These are phyloP conservation scores for Lichtheimia hyalospora DNA, from an alignment of 371 early-diverging fungal genomes.

Conservation along the genomic window DNA sequence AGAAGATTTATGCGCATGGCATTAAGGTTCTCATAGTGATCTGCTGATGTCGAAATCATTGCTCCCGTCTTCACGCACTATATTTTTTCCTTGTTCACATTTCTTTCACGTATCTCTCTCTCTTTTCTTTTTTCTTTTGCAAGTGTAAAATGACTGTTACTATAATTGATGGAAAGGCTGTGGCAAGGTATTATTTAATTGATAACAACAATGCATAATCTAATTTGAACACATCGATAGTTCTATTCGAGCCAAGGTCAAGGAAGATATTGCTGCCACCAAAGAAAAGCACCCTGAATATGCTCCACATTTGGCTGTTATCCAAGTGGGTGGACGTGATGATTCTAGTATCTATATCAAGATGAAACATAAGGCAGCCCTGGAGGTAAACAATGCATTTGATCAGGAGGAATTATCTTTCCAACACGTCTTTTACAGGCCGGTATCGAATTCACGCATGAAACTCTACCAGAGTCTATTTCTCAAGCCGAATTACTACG, in stretches of 20 bases:
- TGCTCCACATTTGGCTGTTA: slow-evolving; percentile 79
- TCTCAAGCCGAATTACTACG: slow-evolving; percentile 49
- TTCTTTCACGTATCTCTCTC: too few species aligned
- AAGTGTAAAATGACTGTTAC: background rate
- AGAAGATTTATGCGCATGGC: too few species aligned
- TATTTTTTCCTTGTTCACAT: too few species aligned
- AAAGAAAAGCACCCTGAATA: slow-evolving; percentile 58
- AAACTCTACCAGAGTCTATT: slow-evolving; percentile 44
- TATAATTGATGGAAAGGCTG: slow-evolving; percentile 65
- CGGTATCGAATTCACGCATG: slow-evolving; percentile 59
- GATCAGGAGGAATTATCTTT: background rate
- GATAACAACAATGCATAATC: background rate
- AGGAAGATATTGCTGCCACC: slow-evolving; percentile 60
- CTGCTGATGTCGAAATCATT: too few species aligned
- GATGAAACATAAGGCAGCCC: slow-evolving; percentile 86
- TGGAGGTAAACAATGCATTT: slow-evolving; percentile 58
- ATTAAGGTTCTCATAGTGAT: too few species aligned
- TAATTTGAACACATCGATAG: background rate
- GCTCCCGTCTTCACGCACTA: too few species aligned
- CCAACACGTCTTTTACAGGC: slow-evolving; percentile 28
- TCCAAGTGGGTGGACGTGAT: slow-evolving; percentile 87
- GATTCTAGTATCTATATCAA: slow-evolving; percentile 89
- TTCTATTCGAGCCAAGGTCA: slow-evolving; percentile 55
- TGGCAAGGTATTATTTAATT: slow-evolving; percentile 52
- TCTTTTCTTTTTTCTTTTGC: too few species aligned